Evolutionary conservation across 2,329 filamentous ascomycete species (phyloP).

Genomic region (Herpotrichia juniperi): DNA sequence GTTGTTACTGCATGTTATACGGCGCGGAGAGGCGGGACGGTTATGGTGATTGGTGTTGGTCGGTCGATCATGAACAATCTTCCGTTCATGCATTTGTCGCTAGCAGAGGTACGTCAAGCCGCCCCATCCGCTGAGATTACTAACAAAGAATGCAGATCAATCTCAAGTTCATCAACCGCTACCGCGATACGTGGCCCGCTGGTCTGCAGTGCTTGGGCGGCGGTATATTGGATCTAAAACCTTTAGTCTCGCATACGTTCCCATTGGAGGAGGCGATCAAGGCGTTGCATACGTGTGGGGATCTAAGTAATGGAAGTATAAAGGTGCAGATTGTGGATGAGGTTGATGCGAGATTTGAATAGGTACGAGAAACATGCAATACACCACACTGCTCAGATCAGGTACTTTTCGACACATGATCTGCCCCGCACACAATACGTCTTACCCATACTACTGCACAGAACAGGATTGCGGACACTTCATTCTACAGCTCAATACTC

Average conservation of each 20-base stretch:
- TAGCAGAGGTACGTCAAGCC: constrained; percentile 59
- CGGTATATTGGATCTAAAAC: constrained; percentile 66
- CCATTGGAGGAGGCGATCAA: constrained; percentile 67
- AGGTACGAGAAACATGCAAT: neutral
- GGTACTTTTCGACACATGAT: no score
- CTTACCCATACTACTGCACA: no score
- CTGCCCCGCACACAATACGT: no score
- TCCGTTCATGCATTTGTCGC: constrained; percentile 69
- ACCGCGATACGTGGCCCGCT: constrained; percentile 71
- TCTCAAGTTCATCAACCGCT: constrained; percentile 73
- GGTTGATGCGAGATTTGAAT: constrained; percentile 29
- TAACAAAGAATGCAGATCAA: constrained; percentile 59
- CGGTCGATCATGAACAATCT: constrained; percentile 67
- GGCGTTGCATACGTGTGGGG: constrained; percentile 60
- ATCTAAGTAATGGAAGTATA: constrained; percentile 61
- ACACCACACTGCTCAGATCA: no score
- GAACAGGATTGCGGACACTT: no score
- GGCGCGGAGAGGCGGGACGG: constrained; percentile 62
- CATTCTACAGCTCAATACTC: no score
- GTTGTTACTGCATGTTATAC: constrained; percentile 64
- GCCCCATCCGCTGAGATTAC: neutral
- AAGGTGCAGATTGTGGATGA: constrained; percentile 66
- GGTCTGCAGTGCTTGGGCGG: constrained; percentile 67
- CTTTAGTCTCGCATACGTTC: constrained; percentile 67
- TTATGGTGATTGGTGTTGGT: constrained; percentile 71